Evolutionary conservation across 2,329 filamentous ascomycete species (phyloP).

Genomic region (Incumbomyces delicatus): DNA sequence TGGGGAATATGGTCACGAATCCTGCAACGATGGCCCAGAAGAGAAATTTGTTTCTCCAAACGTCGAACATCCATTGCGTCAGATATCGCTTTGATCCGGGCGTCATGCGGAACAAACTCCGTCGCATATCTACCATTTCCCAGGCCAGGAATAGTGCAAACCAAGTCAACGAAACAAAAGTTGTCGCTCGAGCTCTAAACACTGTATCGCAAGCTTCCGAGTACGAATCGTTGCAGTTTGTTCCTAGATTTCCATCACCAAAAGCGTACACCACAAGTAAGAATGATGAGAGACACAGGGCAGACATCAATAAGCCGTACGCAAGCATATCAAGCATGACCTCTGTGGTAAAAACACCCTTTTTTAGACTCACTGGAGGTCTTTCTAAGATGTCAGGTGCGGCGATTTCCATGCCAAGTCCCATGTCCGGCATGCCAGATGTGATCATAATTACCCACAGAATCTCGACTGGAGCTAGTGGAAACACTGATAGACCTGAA

Average conservation of each 20-base stretch:
- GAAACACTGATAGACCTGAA: slow-evolving; percentile 67
- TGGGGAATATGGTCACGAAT: slow-evolving; percentile 48
- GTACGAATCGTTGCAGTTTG: slow-evolving; percentile 52
- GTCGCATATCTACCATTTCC: slow-evolving; percentile 65
- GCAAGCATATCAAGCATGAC: slow-evolving; percentile 40
- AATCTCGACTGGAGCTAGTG: slow-evolving; percentile 74
- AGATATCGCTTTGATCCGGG: slow-evolving; percentile 50
- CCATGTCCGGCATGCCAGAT: slow-evolving; percentile 78
- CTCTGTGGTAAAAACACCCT: slow-evolving; percentile 67
- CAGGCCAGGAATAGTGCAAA: slow-evolving; percentile 67
- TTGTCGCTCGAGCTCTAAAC: slow-evolving; percentile 62
- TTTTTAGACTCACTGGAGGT: slow-evolving; percentile 50
- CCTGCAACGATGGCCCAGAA: slow-evolving; percentile 55
- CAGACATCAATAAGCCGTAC: slow-evolving; percentile 69
- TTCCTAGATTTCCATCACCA: slow-evolving; percentile 50
- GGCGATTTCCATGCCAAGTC: slow-evolving; percentile 69
- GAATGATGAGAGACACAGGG: slow-evolving; percentile 55
- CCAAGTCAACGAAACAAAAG: slow-evolving; percentile 66
- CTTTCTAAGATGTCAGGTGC: slow-evolving; percentile 68
- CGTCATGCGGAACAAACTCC: slow-evolving; percentile 67
- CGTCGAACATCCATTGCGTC: slow-evolving; percentile 56
- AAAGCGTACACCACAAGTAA: slow-evolving; percentile 54
- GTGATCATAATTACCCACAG: slow-evolving; percentile 95
- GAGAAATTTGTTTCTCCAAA: slow-evolving; percentile 64
- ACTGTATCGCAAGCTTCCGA: slow-evolving; percentile 49